Evolutionary conservation across 2,329 filamentous ascomycete species (phyloP).

Genomic region (Aspergillus piperis): DNA sequence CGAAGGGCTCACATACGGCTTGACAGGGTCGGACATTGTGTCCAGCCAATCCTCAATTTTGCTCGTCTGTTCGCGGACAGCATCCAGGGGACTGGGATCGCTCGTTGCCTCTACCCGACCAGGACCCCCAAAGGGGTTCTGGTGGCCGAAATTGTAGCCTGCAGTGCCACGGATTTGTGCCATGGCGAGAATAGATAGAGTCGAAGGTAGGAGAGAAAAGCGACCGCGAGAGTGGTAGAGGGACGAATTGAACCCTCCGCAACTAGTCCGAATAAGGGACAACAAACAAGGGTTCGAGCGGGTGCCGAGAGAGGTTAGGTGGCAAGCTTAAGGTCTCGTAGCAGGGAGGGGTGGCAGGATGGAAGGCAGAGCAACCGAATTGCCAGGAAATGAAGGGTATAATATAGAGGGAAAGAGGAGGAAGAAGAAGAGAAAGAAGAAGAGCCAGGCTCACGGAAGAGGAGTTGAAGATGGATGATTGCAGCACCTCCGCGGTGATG

Average conservation of each 20-base stretch:
- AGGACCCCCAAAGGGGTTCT: slow-evolving; percentile 68
- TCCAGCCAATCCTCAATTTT: slow-evolving; percentile 97
- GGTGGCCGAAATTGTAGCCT: slow-evolving; percentile 79
- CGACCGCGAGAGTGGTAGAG: slow-evolving; percentile 11
- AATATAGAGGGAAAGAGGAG: slow-evolving; percentile 4
- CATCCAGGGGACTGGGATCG: slow-evolving; percentile 78
- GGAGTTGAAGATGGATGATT: slow-evolving; percentile 12
- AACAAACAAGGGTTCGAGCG: slow-evolving; percentile 5
- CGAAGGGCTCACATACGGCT: slow-evolving; percentile 69
- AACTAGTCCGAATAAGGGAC: not conserved
- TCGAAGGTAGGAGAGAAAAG: slow-evolving; percentile 5
- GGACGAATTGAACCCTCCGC: slow-evolving; percentile 11
- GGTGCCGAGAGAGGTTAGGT: not conserved
- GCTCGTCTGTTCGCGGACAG: slow-evolving; percentile 91
- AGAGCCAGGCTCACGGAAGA: slow-evolving; percentile 3
- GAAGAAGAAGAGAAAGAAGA: not conserved
- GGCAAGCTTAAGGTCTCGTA: not conserved
- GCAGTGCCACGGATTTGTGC: slow-evolving; percentile 65
- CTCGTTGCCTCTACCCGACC: slow-evolving; percentile 61
- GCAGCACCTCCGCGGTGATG: slow-evolving; percentile 12
- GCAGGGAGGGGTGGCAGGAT: not conserved
- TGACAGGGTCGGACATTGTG: slow-evolving; percentile 82
- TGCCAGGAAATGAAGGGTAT: slow-evolving; percentile 2
- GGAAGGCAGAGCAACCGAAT: not conserved
- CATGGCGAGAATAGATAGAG: slow-evolving; percentile 35